Conservation (phyloP, 768 basidiomycete species). For the Lactarius quietus region DNA sequence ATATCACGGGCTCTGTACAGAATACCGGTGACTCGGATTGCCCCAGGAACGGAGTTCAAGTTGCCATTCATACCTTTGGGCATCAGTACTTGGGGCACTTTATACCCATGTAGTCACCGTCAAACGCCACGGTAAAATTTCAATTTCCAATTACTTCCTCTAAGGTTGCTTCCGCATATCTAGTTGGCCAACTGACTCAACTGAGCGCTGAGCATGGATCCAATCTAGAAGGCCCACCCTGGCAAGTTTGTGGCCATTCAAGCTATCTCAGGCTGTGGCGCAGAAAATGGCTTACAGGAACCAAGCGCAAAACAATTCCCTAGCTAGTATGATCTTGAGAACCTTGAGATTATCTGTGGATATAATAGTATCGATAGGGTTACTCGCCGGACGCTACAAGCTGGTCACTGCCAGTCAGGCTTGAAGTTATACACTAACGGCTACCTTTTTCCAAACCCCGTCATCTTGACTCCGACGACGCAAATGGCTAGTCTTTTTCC, state of each 20-base stretch:
- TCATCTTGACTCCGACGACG: neutral
- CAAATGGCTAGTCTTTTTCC: slow-evolving; percentile 6
- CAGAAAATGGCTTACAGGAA: neutral
- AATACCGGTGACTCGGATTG: no score
- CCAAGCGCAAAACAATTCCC: no score
- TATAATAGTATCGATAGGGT: neutral
- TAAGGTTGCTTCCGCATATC: no score
- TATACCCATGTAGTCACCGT: no score
- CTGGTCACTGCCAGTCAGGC: neutral
- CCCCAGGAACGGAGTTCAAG: no score
- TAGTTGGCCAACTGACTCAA: no score
- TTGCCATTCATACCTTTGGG: no score
- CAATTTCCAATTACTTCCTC: no score
- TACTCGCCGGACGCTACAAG: neutral
- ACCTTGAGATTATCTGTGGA: neutral
- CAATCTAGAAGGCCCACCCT: neutral
- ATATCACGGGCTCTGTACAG: no score
- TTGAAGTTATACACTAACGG: neutral
- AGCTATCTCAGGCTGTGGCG: neutral
- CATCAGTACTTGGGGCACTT: no score
- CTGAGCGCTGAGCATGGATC: neutral
- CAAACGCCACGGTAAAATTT: no score
- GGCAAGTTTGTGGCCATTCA: no score
- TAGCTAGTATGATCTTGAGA: neutral
- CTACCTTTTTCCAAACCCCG: neutral